phyloP scores from a whole-genome alignment of 2,329 filamentous ascomycete species.

The Hansfordia pulvinata region DNA sequence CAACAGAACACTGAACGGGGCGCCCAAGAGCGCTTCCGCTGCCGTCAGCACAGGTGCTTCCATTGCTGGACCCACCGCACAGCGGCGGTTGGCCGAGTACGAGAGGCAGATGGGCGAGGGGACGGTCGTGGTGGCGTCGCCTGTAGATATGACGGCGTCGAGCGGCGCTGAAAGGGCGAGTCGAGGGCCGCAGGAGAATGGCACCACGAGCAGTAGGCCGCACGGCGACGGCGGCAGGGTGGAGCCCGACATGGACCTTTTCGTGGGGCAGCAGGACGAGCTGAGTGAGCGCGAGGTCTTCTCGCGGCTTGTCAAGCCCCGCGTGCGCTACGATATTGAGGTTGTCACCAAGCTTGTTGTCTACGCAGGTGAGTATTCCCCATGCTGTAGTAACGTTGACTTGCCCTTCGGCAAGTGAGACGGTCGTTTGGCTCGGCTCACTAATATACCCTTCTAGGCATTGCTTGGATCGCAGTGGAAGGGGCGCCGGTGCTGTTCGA shows the following conservation, averaged over 20 bases:
- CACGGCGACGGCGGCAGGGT: conserved; percentile 19
- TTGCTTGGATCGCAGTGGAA: conserved; percentile 69
- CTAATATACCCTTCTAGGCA: conserved; percentile 36
- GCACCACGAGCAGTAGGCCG: too few species aligned
- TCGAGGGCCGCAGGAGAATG: too few species aligned
- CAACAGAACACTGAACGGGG: conserved; percentile 9
- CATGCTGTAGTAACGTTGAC: conserved; percentile 3
- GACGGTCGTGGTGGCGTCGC: conserved; percentile 24
- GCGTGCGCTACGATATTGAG: conserved; percentile 95
- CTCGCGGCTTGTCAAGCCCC: conserved; percentile 66
- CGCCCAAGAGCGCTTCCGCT: conserved; percentile 15
- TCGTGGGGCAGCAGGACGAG: conserved; percentile 30
- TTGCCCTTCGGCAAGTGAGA: too few species aligned
- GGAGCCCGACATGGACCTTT: conserved; percentile 21
- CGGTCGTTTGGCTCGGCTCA: too few species aligned
- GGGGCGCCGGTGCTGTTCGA: conserved; percentile 63
- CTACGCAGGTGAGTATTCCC: conserved; percentile 58
- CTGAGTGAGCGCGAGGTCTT: conserved; percentile 70
- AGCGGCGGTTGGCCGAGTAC: conserved; percentile 43
- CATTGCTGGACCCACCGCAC: too few species aligned
- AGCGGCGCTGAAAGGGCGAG: too few species aligned
- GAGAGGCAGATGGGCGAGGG: conserved; percentile 65
- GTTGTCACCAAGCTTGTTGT: conserved; percentile 94
- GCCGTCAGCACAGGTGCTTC: conserved; percentile 18
- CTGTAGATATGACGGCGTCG: too few species aligned